Base-by-base conservation (phyloP, 352 stramenopile species). In the Phytophthora cactorum region DNA sequence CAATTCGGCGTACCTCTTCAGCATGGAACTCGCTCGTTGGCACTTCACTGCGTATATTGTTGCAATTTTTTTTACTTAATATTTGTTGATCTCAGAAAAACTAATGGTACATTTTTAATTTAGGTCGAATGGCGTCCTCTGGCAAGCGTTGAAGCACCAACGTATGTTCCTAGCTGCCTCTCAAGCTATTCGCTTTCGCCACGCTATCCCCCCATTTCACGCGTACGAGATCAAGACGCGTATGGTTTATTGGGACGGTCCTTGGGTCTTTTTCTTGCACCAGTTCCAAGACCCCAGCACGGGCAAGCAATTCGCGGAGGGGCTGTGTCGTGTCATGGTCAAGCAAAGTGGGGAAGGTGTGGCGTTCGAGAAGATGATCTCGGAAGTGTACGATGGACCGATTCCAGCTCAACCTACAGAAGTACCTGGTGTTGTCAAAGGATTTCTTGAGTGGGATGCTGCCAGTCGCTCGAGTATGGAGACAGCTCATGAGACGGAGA, bases 1-100 rank as follows among this genome's bases (percentile, higher is more conserved):
- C 72, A 97, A 97, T 64, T 78, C 89, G 6, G 80, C 85, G 15
- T 96, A 93, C 41, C 65, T 96, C 52, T 96, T 83, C 74, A 84
- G 78, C 60, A 94, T 90, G 78, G 89, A 97, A 59, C 86, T 97
- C 32, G 89, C 89, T 53, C 88, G 89, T 31, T 97, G 89, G 89
- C 86, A 95, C 55, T 89, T 91, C 32, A 86, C 74, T 3, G 80
- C 84, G 88, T 95, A 80, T 4, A 27, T 12, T 27, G 3, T 6
- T 25, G 10, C 15, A 27, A 22, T n/a, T 45, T 27, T 12, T 0
- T 28, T 49, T 15, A 2, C 1, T 45, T 1, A 22, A 22, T 28
- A 3, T 34, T 67, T 45, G 39, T 52, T 10, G 15, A 32, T 41
- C 41, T 28, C 17, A 9, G 1, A 43, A 12, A 14, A 53, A 12